Evolutionary conservation across 1,284 basidiomycete species (phyloP).

Genomic region (Leccinum subspadiceum): DNA sequence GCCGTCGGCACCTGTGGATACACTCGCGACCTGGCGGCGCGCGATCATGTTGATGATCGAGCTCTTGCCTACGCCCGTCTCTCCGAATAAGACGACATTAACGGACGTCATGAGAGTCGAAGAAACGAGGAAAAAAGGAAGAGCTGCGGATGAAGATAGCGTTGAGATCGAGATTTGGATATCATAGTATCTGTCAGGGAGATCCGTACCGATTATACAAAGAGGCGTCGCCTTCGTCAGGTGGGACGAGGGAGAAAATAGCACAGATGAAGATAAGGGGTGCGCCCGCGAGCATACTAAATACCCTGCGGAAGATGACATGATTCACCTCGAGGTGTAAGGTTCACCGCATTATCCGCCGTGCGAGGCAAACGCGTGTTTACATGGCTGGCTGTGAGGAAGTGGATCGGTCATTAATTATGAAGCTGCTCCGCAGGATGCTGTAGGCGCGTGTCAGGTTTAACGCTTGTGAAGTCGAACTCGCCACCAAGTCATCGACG

Average conservation of each 20-base stretch:
- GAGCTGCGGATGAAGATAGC: conserved; percentile 3
- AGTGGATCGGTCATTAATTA: background rate
- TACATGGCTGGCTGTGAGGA: background rate
- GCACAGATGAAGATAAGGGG: background rate
- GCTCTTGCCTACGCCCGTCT: conserved; percentile 27
- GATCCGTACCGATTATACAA: conserved; percentile 14
- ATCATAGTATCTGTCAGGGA: background rate
- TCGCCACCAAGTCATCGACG: background rate
- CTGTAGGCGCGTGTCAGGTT: background rate
- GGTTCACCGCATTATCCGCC: background rate
- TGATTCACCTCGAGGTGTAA: background rate
- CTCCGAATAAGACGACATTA: conserved; percentile 29
- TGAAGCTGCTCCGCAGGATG: background rate
- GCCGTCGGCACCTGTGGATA: conserved; percentile 16
- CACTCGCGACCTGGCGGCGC: conserved; percentile 13
- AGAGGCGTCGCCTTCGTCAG: background rate
- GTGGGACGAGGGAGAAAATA: background rate
- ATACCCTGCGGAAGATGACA: conserved; percentile 7
- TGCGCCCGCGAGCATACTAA: background rate
- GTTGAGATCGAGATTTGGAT: conserved; percentile 1
- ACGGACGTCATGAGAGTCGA: conserved; percentile 18
- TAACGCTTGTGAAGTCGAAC: background rate
- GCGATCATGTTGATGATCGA: conserved; percentile 32
- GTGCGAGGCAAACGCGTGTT: conserved; percentile 10
- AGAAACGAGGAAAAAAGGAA: conserved; percentile 3